Evolutionary conservation across 2,329 filamentous ascomycete species (phyloP), one percentile per base, ranked within the genome.

Genomic region (Pestalotiopsis sp.): DNA sequence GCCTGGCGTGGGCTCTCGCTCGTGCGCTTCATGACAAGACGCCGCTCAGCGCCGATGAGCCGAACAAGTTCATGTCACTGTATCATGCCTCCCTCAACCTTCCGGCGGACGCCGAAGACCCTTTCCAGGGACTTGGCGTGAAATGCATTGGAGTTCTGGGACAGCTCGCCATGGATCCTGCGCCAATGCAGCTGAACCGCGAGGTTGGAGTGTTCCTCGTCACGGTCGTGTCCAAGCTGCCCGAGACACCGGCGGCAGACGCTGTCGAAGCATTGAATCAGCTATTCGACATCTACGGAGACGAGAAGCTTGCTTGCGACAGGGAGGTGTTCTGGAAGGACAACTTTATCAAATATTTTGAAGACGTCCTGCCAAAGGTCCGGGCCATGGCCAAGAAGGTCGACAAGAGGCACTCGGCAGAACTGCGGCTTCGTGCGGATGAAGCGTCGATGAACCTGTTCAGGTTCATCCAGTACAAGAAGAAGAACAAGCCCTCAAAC

Each of bases 91-190:
- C 87, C 24, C 85, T 81, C 73, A 76, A 68, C 69, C 72, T 83
- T 26, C 77, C 75, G 44, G 73, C 73, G 64, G 71, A 73, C 26
- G 61, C 69, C 44, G 77, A 82, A 7, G 88, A 91, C 70, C 86
- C 88, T 35, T 89, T 91, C 78, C 88, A 89, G 76, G 82, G 82
- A 48, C 83, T 91, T 2, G 85, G 88, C 35, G 88, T 91, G 70
- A 91, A 91, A 79, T 91, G 88, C 73, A 82, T 92, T 70, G 89
- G 89, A 66, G 88, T 91, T 6, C 82, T 92, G 11, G 90, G 89
- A 68, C 87, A 88, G 73, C 82, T 92, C 9, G 89, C 88, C 1
- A 80, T 86, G 9, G 78, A 86, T 65, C 86, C 87, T 3, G 84
- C 85, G 2, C 84, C 87, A 0, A 66, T 84, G 10, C 76, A 80